These are phyloP conservation scores for Paramyrothecium sp. DNA, from an alignment of 2,329 filamentous ascomycete species.

Conservation along the genomic window DNA sequence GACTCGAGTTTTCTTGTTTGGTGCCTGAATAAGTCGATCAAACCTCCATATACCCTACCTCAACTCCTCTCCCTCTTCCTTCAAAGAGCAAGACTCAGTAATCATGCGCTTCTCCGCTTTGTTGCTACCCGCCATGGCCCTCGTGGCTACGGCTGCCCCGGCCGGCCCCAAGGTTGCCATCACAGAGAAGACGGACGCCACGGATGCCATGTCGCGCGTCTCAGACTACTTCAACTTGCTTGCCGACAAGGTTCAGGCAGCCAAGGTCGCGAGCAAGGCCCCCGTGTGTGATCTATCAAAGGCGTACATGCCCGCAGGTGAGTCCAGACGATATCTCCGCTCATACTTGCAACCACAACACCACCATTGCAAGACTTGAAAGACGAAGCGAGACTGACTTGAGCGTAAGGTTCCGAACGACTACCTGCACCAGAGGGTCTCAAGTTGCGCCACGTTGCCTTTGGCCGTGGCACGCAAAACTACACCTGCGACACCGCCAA, in stretches of 20 bases:
- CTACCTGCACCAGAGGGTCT: conserved; percentile 65
- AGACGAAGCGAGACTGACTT: conserved; percentile 19
- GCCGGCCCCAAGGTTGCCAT: conserved; percentile 34
- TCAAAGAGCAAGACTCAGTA: conserved; percentile 10
- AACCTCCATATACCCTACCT: not conserved
- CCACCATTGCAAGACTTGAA: conserved; percentile 15
- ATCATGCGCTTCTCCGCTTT: conserved; percentile 52
- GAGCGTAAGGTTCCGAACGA: conserved; percentile 47
- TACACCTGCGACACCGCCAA: conserved; percentile 76
- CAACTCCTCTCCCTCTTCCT: not conserved
- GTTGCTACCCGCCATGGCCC: conserved; percentile 42
- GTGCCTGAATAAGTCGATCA: conserved; percentile 1
- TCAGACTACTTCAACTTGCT: conserved; percentile 62
- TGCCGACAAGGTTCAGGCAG: conserved; percentile 51
- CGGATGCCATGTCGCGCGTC: conserved; percentile 42
- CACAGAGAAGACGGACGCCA: conserved; percentile 32
- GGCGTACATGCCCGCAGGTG: conserved; percentile 50
- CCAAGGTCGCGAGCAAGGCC: conserved; percentile 36
- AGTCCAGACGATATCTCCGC: conserved; percentile 19
- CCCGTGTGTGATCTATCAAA: conserved; percentile 54
- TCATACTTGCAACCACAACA: no score
- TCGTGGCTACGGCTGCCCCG: conserved; percentile 47
- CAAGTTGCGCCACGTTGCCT: conserved; percentile 71
- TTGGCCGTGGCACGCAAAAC: conserved; percentile 90
- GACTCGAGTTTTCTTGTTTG: conserved; percentile 9